Base-by-base conservation (phyloP, 176 grass and related monocot species). In the Panicum miliaceum region DNA sequence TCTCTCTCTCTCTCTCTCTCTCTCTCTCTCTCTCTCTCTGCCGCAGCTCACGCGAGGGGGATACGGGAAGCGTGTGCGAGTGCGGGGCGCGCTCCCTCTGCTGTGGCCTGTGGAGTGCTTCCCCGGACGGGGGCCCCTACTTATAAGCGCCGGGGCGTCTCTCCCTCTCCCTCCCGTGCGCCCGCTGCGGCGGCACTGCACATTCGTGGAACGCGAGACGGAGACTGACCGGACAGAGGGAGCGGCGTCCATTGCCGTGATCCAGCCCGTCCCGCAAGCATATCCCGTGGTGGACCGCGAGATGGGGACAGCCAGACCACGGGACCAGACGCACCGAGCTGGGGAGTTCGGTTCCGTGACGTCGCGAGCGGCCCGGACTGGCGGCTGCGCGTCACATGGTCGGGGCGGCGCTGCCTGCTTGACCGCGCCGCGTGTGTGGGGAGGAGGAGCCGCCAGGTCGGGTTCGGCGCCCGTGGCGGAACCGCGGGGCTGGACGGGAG, bases 61-160 rank as follows among this genome's bases (percentile, higher is more conserved):
- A 53, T 27, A 43, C 40, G 32, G 76, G 76, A 58, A 45, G 25
- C 40, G 54, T 5, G 14, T 18, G 48, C 15, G 48, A 26, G 54
- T 0, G 75, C 54, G 54, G n/a, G 20, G 18, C 6, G 20, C 4
- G 1, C 16, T 19, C 16, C 4, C 62, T 38, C 34, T 59, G 75
- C 77, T 71, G 69, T 34, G 61, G 63, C 34, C 41, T 63, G 59
- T 61, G 61, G 32, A 36, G 36, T 37, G 7, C 35, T 35, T 36
- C 27, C 48, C 50, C n/a, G 10, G 2, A 9, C 57, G n/a, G 32
- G 25, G 45, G 10, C 2, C 12, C 1, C 22, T 53, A 51, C 62
- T 90, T 90, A 87, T 90, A 90, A 90, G 79, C 36, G 32, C 9
- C 64, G 64, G 64, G 29, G 27, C 16, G 46, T 14, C 46, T 50